phyloP scores from a whole-genome alignment of 192 early-diverging fungal genomes.

The Obelidium mucronatum region DNA sequence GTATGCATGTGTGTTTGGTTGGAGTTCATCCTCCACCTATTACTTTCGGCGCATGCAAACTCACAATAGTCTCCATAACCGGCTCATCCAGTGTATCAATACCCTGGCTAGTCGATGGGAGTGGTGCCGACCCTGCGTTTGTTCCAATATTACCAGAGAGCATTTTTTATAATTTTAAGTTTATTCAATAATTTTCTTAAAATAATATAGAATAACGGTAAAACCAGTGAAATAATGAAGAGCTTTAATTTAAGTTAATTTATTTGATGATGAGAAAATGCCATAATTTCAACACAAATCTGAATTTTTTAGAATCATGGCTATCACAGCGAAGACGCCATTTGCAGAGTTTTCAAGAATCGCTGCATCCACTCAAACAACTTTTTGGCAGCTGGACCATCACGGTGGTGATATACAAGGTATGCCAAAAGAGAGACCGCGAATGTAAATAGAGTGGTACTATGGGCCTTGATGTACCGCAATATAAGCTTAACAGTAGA shows the following conservation, averaged over 20 bases:
- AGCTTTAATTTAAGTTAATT: too few species aligned
- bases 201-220: too few species aligned
- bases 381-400: neutral
- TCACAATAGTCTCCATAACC: slow-evolving; percentile 87
- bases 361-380: neutral
- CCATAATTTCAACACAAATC: too few species aligned
- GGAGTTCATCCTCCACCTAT: neutral
- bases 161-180: neutral
- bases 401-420: neutral
- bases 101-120: neutral
- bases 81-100: slow-evolving; percentile 92
- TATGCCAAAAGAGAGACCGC: neutral
- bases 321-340: slow-evolving; percentile 4
- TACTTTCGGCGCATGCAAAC: slow-evolving; percentile 3
- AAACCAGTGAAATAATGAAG: too few species aligned
- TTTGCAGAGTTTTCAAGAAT: neutral
- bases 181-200: neutral
- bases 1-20: slow-evolving; percentile 19
- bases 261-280: too few species aligned
- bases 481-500: too few species aligned
- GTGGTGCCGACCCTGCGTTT: neutral
- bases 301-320: too few species aligned
- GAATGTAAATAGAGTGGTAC: too few species aligned
- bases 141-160: neutral
- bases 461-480: too few species aligned